phyloP scores from a whole-genome alignment of 1,139 yeast genomes.

The Candida neerlandica region DNA sequence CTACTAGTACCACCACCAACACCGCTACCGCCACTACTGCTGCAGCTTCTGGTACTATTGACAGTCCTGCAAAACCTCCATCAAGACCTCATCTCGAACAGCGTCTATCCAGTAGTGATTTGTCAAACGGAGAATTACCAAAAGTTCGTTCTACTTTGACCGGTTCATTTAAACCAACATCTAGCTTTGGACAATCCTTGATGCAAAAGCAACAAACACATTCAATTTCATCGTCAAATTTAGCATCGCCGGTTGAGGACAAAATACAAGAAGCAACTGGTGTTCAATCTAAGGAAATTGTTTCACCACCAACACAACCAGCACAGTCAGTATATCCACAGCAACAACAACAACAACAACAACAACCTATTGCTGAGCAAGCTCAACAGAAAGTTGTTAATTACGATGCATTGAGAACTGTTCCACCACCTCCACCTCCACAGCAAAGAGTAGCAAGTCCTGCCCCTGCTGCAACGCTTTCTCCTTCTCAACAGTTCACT shows the following conservation, averaged over 20 bases:
- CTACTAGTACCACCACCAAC: constrained; percentile 33
- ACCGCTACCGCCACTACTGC: constrained; percentile 11
- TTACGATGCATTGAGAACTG: constrained; percentile 50
- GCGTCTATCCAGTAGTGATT: constrained; percentile 39
- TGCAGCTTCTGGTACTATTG: background rate
- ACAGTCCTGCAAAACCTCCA: constrained; percentile 18
- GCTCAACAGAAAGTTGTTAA: constrained; percentile 31
- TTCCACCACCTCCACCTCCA: constrained; percentile 57
- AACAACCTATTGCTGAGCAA: constrained; percentile 5
- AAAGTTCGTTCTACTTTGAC: constrained; percentile 41
- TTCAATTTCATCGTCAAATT: constrained; percentile 6
- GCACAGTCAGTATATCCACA: no score
- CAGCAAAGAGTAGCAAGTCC: constrained; percentile 25
- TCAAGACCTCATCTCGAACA: constrained; percentile 16
- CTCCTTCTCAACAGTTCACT: constrained; percentile 16
- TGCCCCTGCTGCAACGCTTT: constrained; percentile 16
- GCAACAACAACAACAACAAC: constrained; percentile 11
- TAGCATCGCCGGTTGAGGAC: constrained; percentile 21
- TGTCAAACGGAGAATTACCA: constrained; percentile 40
- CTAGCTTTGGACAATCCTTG: constrained; percentile 68
- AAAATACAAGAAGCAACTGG: constrained; percentile 17
- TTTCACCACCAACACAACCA: constrained; percentile 9
- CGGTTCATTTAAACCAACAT: constrained; percentile 57
- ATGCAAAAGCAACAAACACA: constrained; percentile 31
- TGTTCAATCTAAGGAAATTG: constrained; percentile 10